These are phyloP conservation scores for Antrodiella citrinella DNA, from an alignment of 768 basidiomycete species.

Conservation along the genomic window DNA sequence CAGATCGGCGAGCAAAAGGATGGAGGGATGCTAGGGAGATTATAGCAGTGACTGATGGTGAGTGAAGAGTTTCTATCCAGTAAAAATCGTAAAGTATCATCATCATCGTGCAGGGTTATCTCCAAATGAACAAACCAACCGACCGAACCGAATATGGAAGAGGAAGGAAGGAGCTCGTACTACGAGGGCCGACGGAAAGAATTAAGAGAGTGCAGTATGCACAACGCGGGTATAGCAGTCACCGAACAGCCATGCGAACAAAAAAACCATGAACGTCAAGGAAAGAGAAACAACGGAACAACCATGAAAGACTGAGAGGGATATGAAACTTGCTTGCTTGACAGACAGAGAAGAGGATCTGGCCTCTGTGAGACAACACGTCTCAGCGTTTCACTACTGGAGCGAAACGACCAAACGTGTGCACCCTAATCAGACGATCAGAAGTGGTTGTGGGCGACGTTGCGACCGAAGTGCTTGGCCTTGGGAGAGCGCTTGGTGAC, in stretches of 20 bases:
- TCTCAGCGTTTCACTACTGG: not conserved
- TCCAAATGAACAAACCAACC: not conserved
- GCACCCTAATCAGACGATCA: not conserved
- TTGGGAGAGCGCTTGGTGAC: constrained; percentile 6
- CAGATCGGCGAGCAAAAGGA: constrained; percentile 5
- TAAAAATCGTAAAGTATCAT: constrained; percentile 6
- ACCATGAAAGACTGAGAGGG: not conserved
- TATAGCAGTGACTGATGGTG: not conserved
- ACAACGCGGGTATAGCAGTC: not conserved
- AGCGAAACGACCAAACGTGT: constrained; percentile 2
- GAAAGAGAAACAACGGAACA: not conserved
- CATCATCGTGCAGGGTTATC: not conserved
- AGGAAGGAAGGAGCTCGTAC: constrained; percentile 1
- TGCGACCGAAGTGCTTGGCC: constrained; percentile 12
- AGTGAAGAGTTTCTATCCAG: constrained; percentile 8
- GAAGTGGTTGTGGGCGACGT: constrained; percentile 7
- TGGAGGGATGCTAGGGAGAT: not conserved
- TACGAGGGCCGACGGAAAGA: not conserved
- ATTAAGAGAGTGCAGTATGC: no score
- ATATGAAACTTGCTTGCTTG: not conserved
- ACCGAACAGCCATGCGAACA: no score
- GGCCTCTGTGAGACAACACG: not conserved
- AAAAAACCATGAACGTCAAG: no score
- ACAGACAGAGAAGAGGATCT: not conserved
- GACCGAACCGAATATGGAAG: constrained; percentile 1